Percentiles rank a stretch among this genome's conserved stretches.
Evolutionary conservation across 495 filamentous ascomycete species (phyloP).

Genomic region (Aspergillus coremiiformis): DNA sequence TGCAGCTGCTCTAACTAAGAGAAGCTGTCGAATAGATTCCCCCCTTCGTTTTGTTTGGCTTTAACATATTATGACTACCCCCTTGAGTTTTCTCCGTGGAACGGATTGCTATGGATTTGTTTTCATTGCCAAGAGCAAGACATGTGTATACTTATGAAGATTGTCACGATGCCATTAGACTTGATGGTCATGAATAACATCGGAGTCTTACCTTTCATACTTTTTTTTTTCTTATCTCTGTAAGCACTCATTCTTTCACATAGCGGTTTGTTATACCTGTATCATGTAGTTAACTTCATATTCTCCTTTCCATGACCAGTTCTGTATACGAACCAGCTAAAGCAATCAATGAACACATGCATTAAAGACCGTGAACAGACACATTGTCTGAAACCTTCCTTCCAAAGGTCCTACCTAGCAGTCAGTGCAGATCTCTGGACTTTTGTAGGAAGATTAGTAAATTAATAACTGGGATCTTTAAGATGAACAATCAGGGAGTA

Average conservation of each 20-base stretch:
- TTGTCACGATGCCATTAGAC: neutral
- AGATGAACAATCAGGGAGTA: too few species aligned
- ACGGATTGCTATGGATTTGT: slow-evolving; percentile 3
- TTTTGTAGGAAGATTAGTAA: too few species aligned
- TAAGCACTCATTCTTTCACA: neutral
- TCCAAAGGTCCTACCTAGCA: neutral
- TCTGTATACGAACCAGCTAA: too few species aligned
- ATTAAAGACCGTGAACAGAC: neutral
- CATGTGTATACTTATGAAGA: slow-evolving; percentile 6
- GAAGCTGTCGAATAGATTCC: slow-evolving; percentile 5
- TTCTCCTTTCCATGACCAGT: too few species aligned
- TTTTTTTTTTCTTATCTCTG: neutral
- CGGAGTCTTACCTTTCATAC: neutral
- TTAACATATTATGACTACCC: slow-evolving; percentile 11
- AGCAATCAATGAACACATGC: neutral
- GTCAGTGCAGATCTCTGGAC: too few species aligned
- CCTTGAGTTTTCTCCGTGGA: slow-evolving; percentile 9
- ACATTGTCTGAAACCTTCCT: too few species aligned
- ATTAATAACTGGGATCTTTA: too few species aligned
- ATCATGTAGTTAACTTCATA: too few species aligned
- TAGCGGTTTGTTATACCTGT: too few species aligned
- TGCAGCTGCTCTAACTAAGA: neutral
- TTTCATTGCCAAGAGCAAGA: neutral
- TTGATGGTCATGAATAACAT: neutral
- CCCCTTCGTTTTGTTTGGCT: slow-evolving; percentile 2